phyloP scores from a whole-genome alignment of 345 rosid genomes.

The Raphanus sativus region DNA sequence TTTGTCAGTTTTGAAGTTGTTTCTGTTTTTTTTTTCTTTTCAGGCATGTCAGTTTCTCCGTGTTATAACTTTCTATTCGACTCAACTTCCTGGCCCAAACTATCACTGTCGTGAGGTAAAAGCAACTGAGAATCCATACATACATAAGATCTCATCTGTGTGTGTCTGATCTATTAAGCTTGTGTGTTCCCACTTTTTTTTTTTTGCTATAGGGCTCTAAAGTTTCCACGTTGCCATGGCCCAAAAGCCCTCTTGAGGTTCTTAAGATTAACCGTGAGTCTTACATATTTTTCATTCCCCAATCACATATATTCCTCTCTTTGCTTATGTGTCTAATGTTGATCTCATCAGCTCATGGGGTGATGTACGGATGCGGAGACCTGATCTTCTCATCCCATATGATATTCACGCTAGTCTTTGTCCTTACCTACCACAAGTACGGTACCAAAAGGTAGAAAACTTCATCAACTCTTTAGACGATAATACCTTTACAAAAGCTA shows the following conservation, averaged over 20 bases:
- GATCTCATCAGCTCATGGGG: conserved; percentile 78
- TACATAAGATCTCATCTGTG: background rate
- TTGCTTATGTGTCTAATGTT: conserved; percentile 19
- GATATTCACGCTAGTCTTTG: conserved; percentile 95
- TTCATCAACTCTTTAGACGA: background rate
- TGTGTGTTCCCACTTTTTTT: background rate
- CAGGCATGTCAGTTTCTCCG: conserved; percentile 94
- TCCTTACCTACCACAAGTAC: conserved; percentile 89
- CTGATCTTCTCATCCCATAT: conserved; percentile 97
- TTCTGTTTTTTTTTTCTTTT: conserved; percentile 26
- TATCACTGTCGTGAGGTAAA: conserved; percentile 95
- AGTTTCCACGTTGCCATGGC: conserved; percentile 82
- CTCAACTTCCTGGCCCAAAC: conserved; percentile 98
- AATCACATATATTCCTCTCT: no score
- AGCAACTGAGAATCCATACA: background rate
- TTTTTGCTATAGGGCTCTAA: conserved; percentile 62
- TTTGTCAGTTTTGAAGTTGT: conserved; percentile 12
- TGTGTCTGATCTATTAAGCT: background rate
- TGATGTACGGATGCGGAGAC: conserved; percentile 94
- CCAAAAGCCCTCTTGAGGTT: conserved; percentile 65
- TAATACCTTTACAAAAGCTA: background rate
- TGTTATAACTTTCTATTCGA: conserved; percentile 83
- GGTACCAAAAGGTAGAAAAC: conserved; percentile 79
- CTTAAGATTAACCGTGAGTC: conserved; percentile 72
- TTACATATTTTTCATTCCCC: no score